Percentiles rank a stretch among this genome's conserved stretches.
phyloP scores from a whole-genome alignment of 768 basidiomycete genomes.

The Brasilioporus rufonigricans region DNA sequence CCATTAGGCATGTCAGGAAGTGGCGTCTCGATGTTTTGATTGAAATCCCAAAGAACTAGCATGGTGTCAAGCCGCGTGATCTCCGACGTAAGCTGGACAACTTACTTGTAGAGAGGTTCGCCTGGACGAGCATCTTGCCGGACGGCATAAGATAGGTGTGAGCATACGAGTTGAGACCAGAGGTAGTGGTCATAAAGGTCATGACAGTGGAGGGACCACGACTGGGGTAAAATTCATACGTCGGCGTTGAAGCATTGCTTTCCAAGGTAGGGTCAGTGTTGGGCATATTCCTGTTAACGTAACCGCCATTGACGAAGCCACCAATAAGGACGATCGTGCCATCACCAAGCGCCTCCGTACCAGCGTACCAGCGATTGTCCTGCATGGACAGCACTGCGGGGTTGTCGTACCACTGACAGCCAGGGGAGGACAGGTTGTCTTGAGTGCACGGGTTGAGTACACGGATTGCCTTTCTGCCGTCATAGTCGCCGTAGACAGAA shows the following conservation, averaged over 20 bases:
- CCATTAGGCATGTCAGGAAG: constrained; percentile 72
- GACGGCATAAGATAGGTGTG: constrained; percentile 71
- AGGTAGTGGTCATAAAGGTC: constrained; percentile 65
- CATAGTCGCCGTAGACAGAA: constrained; percentile 68
- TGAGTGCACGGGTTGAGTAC: constrained; percentile 69
- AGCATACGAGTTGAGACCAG: constrained; percentile 75
- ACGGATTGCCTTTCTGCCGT: constrained; percentile 78
- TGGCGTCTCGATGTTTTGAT: constrained; percentile 53
- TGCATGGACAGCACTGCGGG: constrained; percentile 61
- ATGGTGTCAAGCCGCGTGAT: background rate
- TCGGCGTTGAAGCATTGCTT: constrained; percentile 69
- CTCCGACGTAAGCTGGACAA: constrained; percentile 11
- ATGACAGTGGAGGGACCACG: constrained; percentile 49
- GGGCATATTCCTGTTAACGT: constrained; percentile 70
- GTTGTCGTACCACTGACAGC: constrained; percentile 73
- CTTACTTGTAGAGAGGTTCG: constrained; percentile 70
- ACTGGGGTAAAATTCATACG: constrained; percentile 78
- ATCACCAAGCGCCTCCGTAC: constrained; percentile 67
- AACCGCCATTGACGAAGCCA: constrained; percentile 71
- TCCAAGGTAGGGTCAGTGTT: constrained; percentile 58
- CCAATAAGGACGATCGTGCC: constrained; percentile 80
- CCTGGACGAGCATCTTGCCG: constrained; percentile 75
- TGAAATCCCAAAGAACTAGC: constrained; percentile 50
- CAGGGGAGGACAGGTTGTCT: constrained; percentile 39
- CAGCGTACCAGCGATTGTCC: constrained; percentile 70